Conservation (phyloP, 345 rosid species). For the Firmiana major region DNA sequence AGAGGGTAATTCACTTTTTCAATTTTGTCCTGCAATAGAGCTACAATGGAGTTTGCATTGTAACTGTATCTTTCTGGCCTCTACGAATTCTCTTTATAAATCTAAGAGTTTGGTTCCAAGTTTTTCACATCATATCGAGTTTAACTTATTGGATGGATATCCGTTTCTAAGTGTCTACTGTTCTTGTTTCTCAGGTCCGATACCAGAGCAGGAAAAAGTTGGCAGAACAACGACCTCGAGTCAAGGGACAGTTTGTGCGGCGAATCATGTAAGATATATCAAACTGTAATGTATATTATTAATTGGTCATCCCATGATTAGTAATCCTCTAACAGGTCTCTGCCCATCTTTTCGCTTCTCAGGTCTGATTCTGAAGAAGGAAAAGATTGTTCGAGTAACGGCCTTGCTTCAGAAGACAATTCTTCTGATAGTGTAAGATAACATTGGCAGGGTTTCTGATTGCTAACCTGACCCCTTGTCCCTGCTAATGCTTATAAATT, state of each 20-base stretch:
- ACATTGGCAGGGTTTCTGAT: conserved; percentile 9
- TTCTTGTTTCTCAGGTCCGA: conserved; percentile 18
- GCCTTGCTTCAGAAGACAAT: conserved; percentile 23
- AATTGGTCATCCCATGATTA: neutral
- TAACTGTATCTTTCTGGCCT: neutral
- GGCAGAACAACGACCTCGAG: conserved; percentile 33
- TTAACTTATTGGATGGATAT: neutral
- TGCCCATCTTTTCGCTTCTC: conserved; percentile 8
- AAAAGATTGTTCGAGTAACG: conserved; percentile 24
- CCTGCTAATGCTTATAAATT: neutral
- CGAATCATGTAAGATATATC: conserved; percentile 18
- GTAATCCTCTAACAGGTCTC: neutral
- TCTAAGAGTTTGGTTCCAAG: neutral
- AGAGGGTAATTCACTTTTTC: conserved; percentile 43
- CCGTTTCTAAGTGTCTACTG: neutral
- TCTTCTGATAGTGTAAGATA: conserved; percentile 28
- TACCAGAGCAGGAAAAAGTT: conserved; percentile 32
- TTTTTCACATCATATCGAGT: neutral
- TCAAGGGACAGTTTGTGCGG: conserved; percentile 32
- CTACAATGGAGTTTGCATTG: neutral
- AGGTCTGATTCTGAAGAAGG: conserved; percentile 27
- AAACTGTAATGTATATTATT: neutral
- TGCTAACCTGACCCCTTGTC: neutral
- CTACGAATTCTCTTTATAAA: neutral
- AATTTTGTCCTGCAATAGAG: neutral